Base-by-base conservation (phyloP, 2,329 filamentous ascomycete genomes). In the Metarhizium brunneum region DNA sequence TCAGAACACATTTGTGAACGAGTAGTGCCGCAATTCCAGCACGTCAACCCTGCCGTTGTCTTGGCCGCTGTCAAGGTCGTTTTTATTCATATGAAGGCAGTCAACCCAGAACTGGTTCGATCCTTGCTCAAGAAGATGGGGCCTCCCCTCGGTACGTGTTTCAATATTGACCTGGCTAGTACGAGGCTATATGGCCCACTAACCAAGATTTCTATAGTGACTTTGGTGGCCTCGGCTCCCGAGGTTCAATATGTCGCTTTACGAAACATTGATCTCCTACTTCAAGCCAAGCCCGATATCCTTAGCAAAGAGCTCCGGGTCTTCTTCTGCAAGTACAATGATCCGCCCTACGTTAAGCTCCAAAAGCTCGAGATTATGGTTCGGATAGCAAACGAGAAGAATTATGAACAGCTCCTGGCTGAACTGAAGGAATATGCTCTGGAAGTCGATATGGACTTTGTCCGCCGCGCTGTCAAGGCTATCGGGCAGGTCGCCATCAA, bases 251-350 rank as follows among this genome's bases (percentile, higher is more conserved):
- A 99, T 69, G 94, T 99, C 55, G 94, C 94, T 14, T 76, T 99
- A 52, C 81, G 92, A 60, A 99, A 99, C 70, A 99, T 99, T 66
- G 94, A 99, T 64, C 83, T 99, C 38, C 79, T 99, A 6, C 80
- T 99, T 30, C 94, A 99, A 71, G 94, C 95, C 63, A 92, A 96
- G 71, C 91, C 94, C 11, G 92, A 96, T 63, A 96, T 99, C 55
- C 80, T 99, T 10, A 95, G 90, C 78, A 97, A 97, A 71, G 94
- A 99, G 71, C 84, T 99, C 66, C 85, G 94, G 48, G 94, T 99
- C 8, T 99, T 99, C 76, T 99, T 99, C 76, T 99, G 94, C 86
- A 99, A 99, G 75, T 99, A 99, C 76, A 97, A 97, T 69, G 94
- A 99, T 64, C 92, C 94, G 2, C 91, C 91, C 25, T 99, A 99